A percentile compares a stretch with the other conserved stretches of the same genome.
These are phyloP conservation scores for Heimioporus sp. DNA, from an alignment of 768 basidiomycete genomes.

Conservation along the genomic window DNA sequence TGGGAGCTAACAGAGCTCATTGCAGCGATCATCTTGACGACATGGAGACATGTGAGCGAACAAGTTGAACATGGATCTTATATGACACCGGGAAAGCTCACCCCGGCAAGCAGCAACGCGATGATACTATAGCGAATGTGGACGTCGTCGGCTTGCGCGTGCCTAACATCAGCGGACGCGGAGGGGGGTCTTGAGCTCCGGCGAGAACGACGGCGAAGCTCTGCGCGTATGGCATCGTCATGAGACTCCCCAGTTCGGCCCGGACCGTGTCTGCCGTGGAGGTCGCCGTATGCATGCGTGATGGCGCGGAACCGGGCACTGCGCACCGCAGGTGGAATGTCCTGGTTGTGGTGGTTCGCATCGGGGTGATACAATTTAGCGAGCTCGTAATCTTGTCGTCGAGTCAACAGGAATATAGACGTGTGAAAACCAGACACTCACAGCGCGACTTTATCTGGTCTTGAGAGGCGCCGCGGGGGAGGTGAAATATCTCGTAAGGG, in stretches of 20 bases:
- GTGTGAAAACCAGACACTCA: slow-evolving; percentile 30
- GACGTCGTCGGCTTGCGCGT: background rate
- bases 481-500: slow-evolving; percentile 73
- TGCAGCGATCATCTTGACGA: slow-evolving; percentile 8
- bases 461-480: slow-evolving; percentile 52
- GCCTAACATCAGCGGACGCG: background rate
- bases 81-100: background rate
- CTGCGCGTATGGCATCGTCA: slow-evolving; percentile 46
- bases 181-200: slow-evolving; percentile 19
- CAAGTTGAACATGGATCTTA: background rate
- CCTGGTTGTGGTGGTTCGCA: slow-evolving; percentile 40
- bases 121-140: slow-evolving; percentile 12
- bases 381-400: slow-evolving; percentile 63
- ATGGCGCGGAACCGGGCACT: slow-evolving; percentile 66
- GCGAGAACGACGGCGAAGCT: slow-evolving; percentile 49
- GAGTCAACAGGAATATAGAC: background rate
- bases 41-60: no score
- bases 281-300: slow-evolving; percentile 58
- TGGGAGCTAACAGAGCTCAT: slow-evolving; percentile 12
- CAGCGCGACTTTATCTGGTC: slow-evolving; percentile 66
- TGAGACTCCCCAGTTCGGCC: background rate
- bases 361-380: slow-evolving; percentile 75
- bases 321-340: slow-evolving; percentile 41
- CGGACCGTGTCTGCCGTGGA: slow-evolving; percentile 7
- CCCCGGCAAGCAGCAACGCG: slow-evolving; percentile 11